These are phyloP conservation scores for Tulasnella calospora DNA, from an alignment of 768 basidiomycete species.

Conservation along the genomic window DNA sequence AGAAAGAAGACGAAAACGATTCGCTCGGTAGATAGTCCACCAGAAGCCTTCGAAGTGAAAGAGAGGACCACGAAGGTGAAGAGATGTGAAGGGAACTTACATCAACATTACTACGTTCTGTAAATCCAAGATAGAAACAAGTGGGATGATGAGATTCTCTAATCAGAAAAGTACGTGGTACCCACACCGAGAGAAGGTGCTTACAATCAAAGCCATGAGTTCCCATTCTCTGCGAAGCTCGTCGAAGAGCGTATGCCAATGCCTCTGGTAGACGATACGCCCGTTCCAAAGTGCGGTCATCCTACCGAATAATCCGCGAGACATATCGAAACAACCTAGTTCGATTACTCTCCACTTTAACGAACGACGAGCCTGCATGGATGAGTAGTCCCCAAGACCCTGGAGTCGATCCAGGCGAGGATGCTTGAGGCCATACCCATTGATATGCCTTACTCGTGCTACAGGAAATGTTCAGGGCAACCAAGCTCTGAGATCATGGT, in stretches of 20 bases:
- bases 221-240: conserved; percentile 18
- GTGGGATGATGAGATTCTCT: no score
- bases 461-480: neutral
- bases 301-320: neutral
- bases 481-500: neutral
- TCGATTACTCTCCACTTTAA: neutral
- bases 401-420: conserved; percentile 20
- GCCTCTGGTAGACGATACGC: conserved; percentile 20
- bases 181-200: neutral
- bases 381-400: neutral
- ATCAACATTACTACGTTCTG: neutral
- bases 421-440: neutral
- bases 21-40: neutral
- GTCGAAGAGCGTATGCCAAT: conserved; percentile 20
- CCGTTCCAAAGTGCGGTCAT: conserved; percentile 18
- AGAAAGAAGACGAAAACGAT: neutral
- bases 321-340: neutral
- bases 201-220: neutral
- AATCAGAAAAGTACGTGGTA: no score
- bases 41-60: neutral
- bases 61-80: neutral
- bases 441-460: conserved; percentile 21
- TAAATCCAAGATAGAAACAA: neutral
- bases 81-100: neutral
- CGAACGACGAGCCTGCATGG: neutral